These are phyloP conservation scores for Avicennia marina DNA, from an alignment of 257 asterid species.

Conservation along the genomic window DNA sequence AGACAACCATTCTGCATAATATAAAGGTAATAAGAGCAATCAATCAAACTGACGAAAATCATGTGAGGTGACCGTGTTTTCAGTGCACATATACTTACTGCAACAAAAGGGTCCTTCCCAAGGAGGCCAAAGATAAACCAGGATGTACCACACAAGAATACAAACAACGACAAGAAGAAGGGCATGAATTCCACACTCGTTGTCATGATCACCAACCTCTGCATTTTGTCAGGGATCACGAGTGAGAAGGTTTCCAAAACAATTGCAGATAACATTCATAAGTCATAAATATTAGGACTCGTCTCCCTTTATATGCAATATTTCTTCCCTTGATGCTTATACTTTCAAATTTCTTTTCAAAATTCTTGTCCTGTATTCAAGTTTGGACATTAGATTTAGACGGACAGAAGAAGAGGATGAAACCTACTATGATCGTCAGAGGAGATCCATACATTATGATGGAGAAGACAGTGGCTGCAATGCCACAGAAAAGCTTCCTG, in stretches of 20 bases:
- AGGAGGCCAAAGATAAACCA: conserved; percentile 79
- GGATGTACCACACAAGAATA: conserved; percentile 69
- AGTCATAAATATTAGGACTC: not conserved
- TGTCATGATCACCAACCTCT: conserved; percentile 75
- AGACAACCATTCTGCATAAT: not conserved
- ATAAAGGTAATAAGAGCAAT: not conserved
- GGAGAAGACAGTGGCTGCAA: conserved; percentile 77
- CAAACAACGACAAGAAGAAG: conserved; percentile 59
- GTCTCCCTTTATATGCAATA: too few species aligned
- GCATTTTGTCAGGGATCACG: conserved; percentile 11
- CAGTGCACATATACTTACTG: conserved; percentile 60
- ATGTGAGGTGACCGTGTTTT: not conserved
- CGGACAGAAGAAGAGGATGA: not conserved
- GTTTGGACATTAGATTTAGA: not conserved
- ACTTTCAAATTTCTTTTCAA: too few species aligned
- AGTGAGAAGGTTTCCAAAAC: not conserved
- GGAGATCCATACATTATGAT: conserved; percentile 85
- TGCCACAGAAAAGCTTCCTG: conserved; percentile 66
- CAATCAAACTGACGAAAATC: not conserved
- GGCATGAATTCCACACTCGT: conserved; percentile 92
- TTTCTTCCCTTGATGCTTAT: too few species aligned
- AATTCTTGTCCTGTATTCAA: not conserved
- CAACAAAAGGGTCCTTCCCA: conserved; percentile 69
- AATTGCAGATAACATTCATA: not conserved
- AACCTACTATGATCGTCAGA: conserved; percentile 61